Base-by-base conservation (phyloP, 1,284 basidiomycete genomes). In the Baeospora myosura region DNA sequence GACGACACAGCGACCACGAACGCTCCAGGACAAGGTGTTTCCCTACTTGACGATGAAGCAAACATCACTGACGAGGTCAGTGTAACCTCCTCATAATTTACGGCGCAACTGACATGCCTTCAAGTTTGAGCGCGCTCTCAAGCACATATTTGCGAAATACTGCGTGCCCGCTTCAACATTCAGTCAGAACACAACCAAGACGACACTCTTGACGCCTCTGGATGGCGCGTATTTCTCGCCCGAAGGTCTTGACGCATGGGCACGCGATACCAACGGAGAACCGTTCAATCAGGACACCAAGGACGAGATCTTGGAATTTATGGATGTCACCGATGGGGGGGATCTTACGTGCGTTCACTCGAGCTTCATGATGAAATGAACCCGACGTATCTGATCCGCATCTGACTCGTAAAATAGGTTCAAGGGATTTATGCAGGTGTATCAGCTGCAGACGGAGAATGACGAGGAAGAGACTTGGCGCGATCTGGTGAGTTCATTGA, bases 401-500 rank as follows among this genome's bases (percentile, higher is more conserved):
- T 12, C 28, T 30, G 17, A 30, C 28, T n/a, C 38, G 25, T 32
- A 28, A 33, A 37, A 16, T 45, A 86, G 83, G 17, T 78, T 85
- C 55, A 78, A 81, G 55, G 85, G 85, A 2, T 88, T 88, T 55
- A 53, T 87, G 54, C 83, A 87, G 55, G 75, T 88, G 37, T 88
- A 88, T 54, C 81, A 85, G 52, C 59, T 88, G 21, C 85, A 88
- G 58, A 87, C 84, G 1, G 81, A 85, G 53, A 85, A 78, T 49
- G 85, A 88, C 48, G 81, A 85, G 53, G 81, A 81, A 56, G 85
- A 88, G 61, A 88, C 85, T 6, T 88, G 83, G 84, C 68, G 72
- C 57, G 85, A 88, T 65, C 62, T 88, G 49, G 82, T 85, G 53
- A 52, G 74, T 56, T 43, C 41, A 23, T 39, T 32, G 36, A 12